A percentile compares a stretch with the other conserved stretches of the same genome.
phyloP scores from a whole-genome alignment of 129 eudicot genomes.

The Glebionis coronaria region DNA sequence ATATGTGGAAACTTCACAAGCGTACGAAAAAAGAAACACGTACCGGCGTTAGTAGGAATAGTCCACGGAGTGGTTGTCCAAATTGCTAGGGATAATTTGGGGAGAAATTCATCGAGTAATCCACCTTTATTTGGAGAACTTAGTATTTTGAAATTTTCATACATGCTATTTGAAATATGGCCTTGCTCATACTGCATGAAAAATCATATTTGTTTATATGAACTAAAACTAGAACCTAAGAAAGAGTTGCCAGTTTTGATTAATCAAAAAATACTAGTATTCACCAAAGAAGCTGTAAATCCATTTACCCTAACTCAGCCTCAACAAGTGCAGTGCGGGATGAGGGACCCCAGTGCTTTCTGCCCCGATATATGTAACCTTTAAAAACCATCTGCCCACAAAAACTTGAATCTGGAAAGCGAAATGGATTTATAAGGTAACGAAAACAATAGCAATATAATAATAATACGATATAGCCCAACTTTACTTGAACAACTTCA shows the following conservation, averaged over 20 bases:
- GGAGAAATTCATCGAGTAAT: neutral
- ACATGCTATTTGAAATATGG: conserved; percentile 95
- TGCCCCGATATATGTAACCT: conserved; percentile 89
- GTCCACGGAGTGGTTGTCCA: too few species aligned
- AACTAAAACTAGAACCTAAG: neutral
- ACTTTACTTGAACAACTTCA: conserved; percentile 90
- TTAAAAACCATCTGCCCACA: conserved; percentile 88
- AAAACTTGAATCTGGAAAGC: conserved; percentile 79
- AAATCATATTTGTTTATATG: conserved; percentile 13
- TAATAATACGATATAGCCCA: neutral
- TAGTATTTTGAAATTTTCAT: conserved; percentile 68
- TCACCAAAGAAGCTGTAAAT: conserved; percentile 12
- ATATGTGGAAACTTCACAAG: too few species aligned
- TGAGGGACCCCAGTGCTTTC: conserved; percentile 99
- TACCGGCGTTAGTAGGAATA: too few species aligned
- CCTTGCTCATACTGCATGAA: conserved; percentile 86
- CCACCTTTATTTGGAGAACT: conserved; percentile 48
- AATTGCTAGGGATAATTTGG: too few species aligned
- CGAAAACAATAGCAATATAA: neutral
- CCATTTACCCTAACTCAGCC: conserved; percentile 83
- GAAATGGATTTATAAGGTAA: conserved; percentile 1
- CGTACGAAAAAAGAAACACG: too few species aligned
- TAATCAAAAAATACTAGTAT: neutral
- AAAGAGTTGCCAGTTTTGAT: neutral
- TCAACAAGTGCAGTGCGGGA: conserved; percentile 99